A percentile compares a stretch with the other conserved stretches of the same genome.
These are phyloP conservation scores for Oryza meridionalis DNA, from an alignment of 176 grass and related monocot genomes.

Conservation along the genomic window DNA sequence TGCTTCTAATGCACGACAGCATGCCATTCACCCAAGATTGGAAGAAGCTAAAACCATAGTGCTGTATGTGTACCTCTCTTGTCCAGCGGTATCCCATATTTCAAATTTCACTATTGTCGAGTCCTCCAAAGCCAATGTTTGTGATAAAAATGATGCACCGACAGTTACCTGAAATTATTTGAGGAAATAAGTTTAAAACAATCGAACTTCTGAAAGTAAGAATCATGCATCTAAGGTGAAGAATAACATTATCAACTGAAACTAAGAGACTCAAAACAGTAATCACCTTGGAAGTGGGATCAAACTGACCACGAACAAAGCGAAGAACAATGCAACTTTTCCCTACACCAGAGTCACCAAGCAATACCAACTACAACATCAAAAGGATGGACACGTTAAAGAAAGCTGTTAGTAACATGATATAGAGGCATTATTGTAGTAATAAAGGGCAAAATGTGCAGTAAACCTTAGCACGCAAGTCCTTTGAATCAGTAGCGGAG, in stretches of 20 bases:
- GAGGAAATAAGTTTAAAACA: conserved; percentile 36
- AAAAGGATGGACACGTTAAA: conserved; percentile 30
- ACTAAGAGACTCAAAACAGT: conserved; percentile 5
- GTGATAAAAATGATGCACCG: conserved; percentile 93
- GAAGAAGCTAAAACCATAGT: background rate
- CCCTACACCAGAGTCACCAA: conserved; percentile 93
- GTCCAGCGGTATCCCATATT: conserved; percentile 98
- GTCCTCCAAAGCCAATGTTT: conserved; percentile 93
- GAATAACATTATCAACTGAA: conserved; percentile 26
- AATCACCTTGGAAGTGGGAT: conserved; percentile 90
- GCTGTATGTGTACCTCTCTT: conserved; percentile 71
- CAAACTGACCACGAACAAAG: conserved; percentile 95
- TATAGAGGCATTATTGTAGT: background rate
- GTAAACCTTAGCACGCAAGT: conserved; percentile 80
- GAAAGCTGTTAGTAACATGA: background rate
- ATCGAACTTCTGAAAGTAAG: conserved; percentile 17
- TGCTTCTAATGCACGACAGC: background rate
- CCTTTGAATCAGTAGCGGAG: conserved; percentile 59
- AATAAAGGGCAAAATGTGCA: background rate
- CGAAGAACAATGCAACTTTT: conserved; percentile 99
- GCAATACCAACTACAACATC: conserved; percentile 71
- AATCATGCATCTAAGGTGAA: conserved; percentile 22
- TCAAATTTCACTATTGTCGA: conserved; percentile 92
- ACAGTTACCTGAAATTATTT: conserved; percentile 75
- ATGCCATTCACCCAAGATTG: background rate